A percentile compares a stretch with the other conserved stretches of the same genome.
Conservation (phyloP, 2,329 filamentous ascomycete species). For the Ascochyta fabae region DNA sequence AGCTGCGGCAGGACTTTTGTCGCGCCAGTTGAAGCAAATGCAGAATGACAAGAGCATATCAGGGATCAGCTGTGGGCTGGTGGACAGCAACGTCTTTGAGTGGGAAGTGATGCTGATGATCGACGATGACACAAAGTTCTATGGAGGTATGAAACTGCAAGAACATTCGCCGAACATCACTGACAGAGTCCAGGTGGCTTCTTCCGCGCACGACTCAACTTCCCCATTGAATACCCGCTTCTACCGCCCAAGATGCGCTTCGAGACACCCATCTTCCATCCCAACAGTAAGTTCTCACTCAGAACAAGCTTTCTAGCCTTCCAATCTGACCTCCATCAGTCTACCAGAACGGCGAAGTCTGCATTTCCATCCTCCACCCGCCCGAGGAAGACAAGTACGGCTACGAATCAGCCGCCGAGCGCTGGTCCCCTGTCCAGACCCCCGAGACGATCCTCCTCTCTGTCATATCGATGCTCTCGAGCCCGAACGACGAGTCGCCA, state of each 20-base stretch:
- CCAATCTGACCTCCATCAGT: constrained; percentile 60
- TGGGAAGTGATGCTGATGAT: constrained; percentile 99
- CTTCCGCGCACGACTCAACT: constrained; percentile 92
- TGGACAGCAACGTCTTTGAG: constrained; percentile 87
- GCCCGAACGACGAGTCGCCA: constrained; percentile 95
- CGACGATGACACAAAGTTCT: constrained; percentile 89
- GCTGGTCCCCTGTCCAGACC: constrained; percentile 95
- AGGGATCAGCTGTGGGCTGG: constrained; percentile 90
- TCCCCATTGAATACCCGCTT: constrained; percentile 96
- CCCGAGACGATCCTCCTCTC: constrained; percentile 97
- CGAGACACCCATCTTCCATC: constrained; percentile 92
- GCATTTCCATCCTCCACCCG: constrained; percentile 97
- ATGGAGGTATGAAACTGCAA: constrained; percentile 71
- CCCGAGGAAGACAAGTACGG: constrained; percentile 97
- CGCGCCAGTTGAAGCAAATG: constrained; percentile 92
- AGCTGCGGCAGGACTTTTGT: constrained; percentile 75
- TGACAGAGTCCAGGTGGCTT: constrained; percentile 69
- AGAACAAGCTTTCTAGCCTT: too few species aligned
- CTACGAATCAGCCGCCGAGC: constrained; percentile 94
- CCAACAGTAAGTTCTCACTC: constrained; percentile 72
- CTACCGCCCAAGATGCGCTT: constrained; percentile 97
- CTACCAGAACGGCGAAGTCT: constrained; percentile 89
- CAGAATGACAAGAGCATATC: constrained; percentile 88
- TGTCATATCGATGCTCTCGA: constrained; percentile 97
- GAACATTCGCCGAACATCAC: background rate